phyloP scores from a whole-genome alignment of 257 asterid genomes.

The Paraleonurus japonicus region DNA sequence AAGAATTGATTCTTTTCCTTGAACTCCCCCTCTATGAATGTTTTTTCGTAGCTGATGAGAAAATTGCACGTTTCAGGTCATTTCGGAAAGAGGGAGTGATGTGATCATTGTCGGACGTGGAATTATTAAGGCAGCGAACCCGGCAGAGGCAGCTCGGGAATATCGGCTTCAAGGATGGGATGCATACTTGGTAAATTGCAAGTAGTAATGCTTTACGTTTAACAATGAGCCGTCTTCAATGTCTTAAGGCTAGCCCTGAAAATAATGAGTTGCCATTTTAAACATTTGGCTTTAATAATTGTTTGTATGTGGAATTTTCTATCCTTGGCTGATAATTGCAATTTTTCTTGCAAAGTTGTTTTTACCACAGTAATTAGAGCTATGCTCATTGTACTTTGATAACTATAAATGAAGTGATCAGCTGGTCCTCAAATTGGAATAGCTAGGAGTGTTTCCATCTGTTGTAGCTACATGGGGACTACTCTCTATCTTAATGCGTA shows the following conservation, averaged over 20 bases:
- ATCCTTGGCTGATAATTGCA: neutral
- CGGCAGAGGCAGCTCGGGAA: constrained; percentile 80
- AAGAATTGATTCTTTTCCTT: neutral
- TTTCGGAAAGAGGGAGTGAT: constrained; percentile 83
- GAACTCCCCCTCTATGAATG: neutral
- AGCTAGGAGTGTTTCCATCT: no score
- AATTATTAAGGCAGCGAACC: constrained; percentile 76
- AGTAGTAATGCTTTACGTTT: constrained; percentile 27
- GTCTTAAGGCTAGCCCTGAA: neutral
- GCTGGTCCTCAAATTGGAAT: neutral
- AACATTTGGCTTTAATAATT: neutral
- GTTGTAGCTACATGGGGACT: no score
- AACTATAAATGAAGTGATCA: neutral
- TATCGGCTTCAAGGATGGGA: constrained; percentile 95
- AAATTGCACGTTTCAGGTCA: constrained; percentile 53
- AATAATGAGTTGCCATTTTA: neutral
- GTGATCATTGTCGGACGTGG: constrained; percentile 98
- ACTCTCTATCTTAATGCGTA: no score
- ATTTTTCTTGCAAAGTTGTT: constrained; percentile 11
- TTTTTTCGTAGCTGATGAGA: neutral
- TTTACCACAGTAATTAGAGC: neutral
- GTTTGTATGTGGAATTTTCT: neutral
- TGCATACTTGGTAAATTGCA: constrained; percentile 67
- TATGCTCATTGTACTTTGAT: neutral
- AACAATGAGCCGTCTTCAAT: neutral